Base-by-base conservation (phyloP, 305 asterid genomes). In the Fraxinus dipetala region DNA sequence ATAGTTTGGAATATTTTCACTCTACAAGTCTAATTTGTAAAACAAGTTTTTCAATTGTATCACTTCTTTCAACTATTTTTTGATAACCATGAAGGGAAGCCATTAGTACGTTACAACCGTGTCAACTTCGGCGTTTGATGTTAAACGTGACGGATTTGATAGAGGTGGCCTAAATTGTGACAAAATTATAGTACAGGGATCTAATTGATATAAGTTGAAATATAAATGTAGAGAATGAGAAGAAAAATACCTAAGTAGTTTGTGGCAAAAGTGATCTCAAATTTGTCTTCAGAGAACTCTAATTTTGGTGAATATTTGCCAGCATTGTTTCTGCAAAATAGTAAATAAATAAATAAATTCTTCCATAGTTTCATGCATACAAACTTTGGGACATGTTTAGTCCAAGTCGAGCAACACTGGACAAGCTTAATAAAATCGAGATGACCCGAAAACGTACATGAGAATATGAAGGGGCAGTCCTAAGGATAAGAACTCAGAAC, bases 211-310 rank as follows among this genome's bases (percentile, higher is more conserved):
- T 11, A 43, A 43, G 16, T 11, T 43, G 14, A 43, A 43, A 43
- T 10, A 10, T 43, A 48, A 48, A 6, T 14, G 2, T 1, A 7
- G 3, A 63, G 35, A 69, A 63, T 45, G 14, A 24, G 48, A 56
- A n/a, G 28, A 78, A 28, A 0, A 51, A 81, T 88, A 95, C 99
- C 99, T 59, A 95, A 88, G 87, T 94, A 95, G 81, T 95, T 95
- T 34, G 99, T 95, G 86, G 99, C 99, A 89, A 95, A 94, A 83
- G 99, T 95, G 83, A 92, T 92, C 97, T 95, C 98, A 85, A 92
- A 85, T 87, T 95, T 95, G 81, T 95, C 98, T 85, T 94, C 99
- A 80, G 99, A 95, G 79, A 86, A 93, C 79, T 95, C 99, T 89
- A 95, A 83, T 86, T 91, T 94, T 30, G 84, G 95, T 65, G 99